Evolutionary conservation across 2,329 filamentous ascomycete genomes (phyloP), one percentile per base, ranked within the genome.

Genomic region (Chaetomium olivaceum): DNA sequence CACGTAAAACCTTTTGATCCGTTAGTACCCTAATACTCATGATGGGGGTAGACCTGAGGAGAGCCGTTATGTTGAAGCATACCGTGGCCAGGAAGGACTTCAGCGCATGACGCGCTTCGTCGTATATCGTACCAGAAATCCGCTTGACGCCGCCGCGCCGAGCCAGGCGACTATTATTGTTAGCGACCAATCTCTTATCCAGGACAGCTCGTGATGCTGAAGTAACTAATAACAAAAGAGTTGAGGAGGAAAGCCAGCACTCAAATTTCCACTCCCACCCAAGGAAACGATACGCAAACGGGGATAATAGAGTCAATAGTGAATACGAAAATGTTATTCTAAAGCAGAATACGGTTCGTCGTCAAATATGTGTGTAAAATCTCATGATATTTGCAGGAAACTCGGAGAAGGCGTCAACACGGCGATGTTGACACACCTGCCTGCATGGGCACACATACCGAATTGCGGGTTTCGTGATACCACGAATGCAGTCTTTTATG

Each of bases 131-230:
- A 0, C 74, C 83, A 0, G 87, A 89, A 9, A 93, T 92, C 0
- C 91, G 81, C 74, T 93, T 93, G 0, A 94, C 88, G 0, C 91
- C 91, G 1, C 91, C 91, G 7, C 91, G 87, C 6, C 91, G 85
- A 1, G 91, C 91, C 0, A 94, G 77, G 50, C 91, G 88, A 70
- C 90, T 88, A 65, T 27, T 48, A 2, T 29, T 27, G 23, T 52
- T 25, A 61, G 33, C 23, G 58, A 29, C 19, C 2, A 4, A 66
- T 27, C 25, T 62, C 72, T 51, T 11, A 27, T 23, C 7, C 4
- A 11, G 25, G 21, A 25, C 8, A 21, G 16, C n/a, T 27, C 7
- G 29, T 12, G 23, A 23, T 16, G 9, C 9, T 21, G 29, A 33
- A 19, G n/a, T 43, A 16, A 39, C 16, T 2, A 48, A 48, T 23